Conservation (phyloP, 2,329 filamentous ascomycete genomes). For the Ramichloridium luteum region DNA sequence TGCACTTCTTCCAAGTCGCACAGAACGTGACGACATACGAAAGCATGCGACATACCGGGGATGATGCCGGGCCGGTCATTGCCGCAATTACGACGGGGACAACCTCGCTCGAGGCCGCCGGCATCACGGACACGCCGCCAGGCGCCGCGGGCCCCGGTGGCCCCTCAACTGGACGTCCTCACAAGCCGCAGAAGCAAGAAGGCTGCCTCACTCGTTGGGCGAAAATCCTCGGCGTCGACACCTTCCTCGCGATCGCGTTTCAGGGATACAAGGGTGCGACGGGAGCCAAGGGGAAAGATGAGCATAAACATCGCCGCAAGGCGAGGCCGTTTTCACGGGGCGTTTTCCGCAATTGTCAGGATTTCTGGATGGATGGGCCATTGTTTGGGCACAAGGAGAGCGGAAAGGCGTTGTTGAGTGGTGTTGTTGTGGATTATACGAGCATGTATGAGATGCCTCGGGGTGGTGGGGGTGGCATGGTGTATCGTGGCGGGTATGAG, state of each 20-base stretch:
- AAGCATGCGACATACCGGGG: constrained; percentile 74
- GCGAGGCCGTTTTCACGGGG: constrained; percentile 80
- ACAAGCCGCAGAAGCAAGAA: constrained; percentile 42
- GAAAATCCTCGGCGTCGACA: constrained; percentile 76
- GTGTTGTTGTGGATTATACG: constrained; percentile 73
- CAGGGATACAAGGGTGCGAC: constrained; percentile 51
- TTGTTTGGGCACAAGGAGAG: constrained; percentile 65
- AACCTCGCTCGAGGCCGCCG: constrained; percentile 53
- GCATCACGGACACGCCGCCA: constrained; percentile 51
- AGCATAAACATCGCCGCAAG: constrained; percentile 21
- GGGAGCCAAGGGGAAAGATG: constrained; percentile 32
- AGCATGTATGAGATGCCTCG: constrained; percentile 76
- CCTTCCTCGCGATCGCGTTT: constrained; percentile 81
- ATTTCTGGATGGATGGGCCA: constrained; percentile 90
- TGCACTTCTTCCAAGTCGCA: constrained; percentile 85
- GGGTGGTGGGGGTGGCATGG: constrained; percentile 54
- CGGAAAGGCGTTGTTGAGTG: constrained; percentile 64
- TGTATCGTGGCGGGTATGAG: constrained; percentile 48
- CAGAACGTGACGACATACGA: constrained; percentile 93
- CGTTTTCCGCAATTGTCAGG: constrained; percentile 75
- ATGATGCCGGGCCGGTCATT: constrained; percentile 47
- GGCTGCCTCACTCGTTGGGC: constrained; percentile 70
- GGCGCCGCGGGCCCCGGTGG: constrained; percentile 8
- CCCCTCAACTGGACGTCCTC: constrained; percentile 13
- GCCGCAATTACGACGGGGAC: constrained; percentile 64